Evolutionary conservation across 75 land plant genomes (phyloP), one percentile per base, ranked within the genome.

Genomic region (Sequoia sempervirens): DNA sequence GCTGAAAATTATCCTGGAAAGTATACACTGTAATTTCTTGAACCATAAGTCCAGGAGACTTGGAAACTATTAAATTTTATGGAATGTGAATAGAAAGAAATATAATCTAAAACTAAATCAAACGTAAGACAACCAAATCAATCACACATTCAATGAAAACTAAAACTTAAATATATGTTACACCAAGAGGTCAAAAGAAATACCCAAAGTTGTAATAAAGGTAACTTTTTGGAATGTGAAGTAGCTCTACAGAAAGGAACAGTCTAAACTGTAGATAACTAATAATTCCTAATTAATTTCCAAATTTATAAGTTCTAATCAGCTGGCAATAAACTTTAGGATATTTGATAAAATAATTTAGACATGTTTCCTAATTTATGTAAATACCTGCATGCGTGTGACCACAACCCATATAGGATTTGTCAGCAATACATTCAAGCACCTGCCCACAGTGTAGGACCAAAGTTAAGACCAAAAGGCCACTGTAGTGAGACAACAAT

Each of bases 321-420:
- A 70, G 36, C 32, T 70, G 36, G 73, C 1, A 32, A 70, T 47
- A 70, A 5, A 30, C 3, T 70, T 70, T 32, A 11, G 36, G 15
- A 70, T 70, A 32, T 30, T 70, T 30, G 1, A 32, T 12, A 12
- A 11, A 70, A 32, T 70, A 78, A 20, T 45, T 10, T 78, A 13
- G 5, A 43, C 52, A 45, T n/a, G 3, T 43, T 45, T 45, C 50
- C 32, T 78, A 45, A 78, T 45, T 34, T 30, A 11, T 81, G 37
- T 34, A 41, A 58, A 46, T 88, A 90, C 93, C 92, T 92, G 93
- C 93, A 92, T 92, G 15, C 93, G 89, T 66, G 93, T 92, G 36
- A 92, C 93, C 28, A 92, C 72, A 23, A 92, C 93, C 93, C 93
- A 92, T 45, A 92, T 91, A 82, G 93, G 93, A 87, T 91, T 92